These are phyloP conservation scores for Ceratobasidium sp. DNA, from an alignment of 1,284 basidiomycete species.

Conservation along the genomic window DNA sequence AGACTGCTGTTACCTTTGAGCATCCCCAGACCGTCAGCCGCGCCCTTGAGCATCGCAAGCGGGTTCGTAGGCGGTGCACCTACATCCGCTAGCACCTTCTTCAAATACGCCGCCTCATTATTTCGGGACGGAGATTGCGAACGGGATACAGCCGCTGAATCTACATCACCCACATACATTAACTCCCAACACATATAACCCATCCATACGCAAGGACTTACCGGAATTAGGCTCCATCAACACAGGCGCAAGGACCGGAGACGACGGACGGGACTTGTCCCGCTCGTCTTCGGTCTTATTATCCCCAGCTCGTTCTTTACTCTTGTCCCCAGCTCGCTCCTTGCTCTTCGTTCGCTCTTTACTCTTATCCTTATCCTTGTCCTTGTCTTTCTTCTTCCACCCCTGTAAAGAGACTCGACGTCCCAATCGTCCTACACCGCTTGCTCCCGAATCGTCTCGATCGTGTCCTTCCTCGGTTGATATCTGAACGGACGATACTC, in stretches of 20 bases:
- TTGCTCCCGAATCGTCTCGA: slow-evolving; percentile 10
- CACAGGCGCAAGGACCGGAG: neutral
- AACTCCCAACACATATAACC: neutral
- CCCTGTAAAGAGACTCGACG: slow-evolving; percentile 42
- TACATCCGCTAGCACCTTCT: slow-evolving; percentile 73
- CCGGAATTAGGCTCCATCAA: neutral
- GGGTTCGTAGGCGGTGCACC: slow-evolving; percentile 32
- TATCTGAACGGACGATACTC: slow-evolving; percentile 43
- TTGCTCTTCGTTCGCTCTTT: slow-evolving; percentile 36
- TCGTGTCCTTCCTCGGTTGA: slow-evolving; percentile 43
- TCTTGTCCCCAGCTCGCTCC: slow-evolving; percentile 23
- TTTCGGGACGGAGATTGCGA: slow-evolving; percentile 35
- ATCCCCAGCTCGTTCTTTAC: neutral
- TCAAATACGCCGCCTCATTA: slow-evolving; percentile 72
- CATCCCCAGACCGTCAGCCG: slow-evolving; percentile 25
- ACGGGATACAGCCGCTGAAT: slow-evolving; percentile 25
- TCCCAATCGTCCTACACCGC: slow-evolving; percentile 29
- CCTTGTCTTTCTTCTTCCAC: slow-evolving; percentile 43
- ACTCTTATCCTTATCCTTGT: slow-evolving; percentile 11
- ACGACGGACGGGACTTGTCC: neutral
- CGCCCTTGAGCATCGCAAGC: slow-evolving; percentile 33
- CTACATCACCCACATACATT: neutral
- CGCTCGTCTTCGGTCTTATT: slow-evolving; percentile 12
- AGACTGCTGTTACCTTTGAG: too few species aligned
- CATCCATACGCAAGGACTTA: neutral